Evolutionary conservation across 495 filamentous ascomycete genomes (phyloP).

Genomic region (Sordaria brevicollis): DNA sequence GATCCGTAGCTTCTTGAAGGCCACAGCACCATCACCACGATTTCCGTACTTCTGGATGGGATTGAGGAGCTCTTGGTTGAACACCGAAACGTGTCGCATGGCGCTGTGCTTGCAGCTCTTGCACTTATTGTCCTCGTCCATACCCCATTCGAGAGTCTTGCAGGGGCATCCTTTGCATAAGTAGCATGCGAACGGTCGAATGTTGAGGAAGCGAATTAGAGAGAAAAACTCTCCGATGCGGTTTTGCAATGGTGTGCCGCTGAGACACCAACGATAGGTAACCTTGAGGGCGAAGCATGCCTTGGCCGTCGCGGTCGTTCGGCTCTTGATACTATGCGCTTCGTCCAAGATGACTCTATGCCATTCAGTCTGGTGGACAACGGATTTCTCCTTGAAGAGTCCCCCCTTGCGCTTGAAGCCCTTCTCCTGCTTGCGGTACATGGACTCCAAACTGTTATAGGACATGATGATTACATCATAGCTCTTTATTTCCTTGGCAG

Average conservation of each 20-base stretch:
- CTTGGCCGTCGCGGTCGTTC: slow-evolving; percentile 81
- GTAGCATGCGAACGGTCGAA: slow-evolving; percentile 83
- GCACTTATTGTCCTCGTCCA: slow-evolving; percentile 58
- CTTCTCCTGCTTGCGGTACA: slow-evolving; percentile 85
- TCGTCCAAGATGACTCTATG: slow-evolving; percentile 93
- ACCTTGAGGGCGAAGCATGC: slow-evolving; percentile 84
- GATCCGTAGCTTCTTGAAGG: slow-evolving; percentile 70
- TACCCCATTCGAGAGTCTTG: slow-evolving; percentile 71
- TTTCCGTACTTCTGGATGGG: slow-evolving; percentile 55
- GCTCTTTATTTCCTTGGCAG: slow-evolving; percentile 59
- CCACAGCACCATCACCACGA: slow-evolving; percentile 45
- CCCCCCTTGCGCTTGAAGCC: slow-evolving; percentile 74
- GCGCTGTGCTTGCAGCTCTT: slow-evolving; percentile 51
- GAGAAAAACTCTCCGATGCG: slow-evolving; percentile 97
- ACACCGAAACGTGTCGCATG: slow-evolving; percentile 83
- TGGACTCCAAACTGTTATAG: slow-evolving; percentile 85
- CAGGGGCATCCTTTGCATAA: slow-evolving; percentile 81
- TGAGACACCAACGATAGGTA: slow-evolving; percentile 87
- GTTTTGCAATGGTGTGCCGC: slow-evolving; percentile 90
- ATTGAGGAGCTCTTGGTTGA: slow-evolving; percentile 91
- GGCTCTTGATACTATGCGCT: slow-evolving; percentile 90
- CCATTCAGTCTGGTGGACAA: slow-evolving; percentile 77
- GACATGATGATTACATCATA: slow-evolving; percentile 95
- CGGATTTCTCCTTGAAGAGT: slow-evolving; percentile 62
- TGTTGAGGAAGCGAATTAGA: slow-evolving; percentile 77